Percentiles rank a stretch among this genome's conserved stretches.
These are phyloP conservation scores for Sparassis latifolia DNA, from an alignment of 1,284 basidiomycete genomes.

Conservation along the genomic window DNA sequence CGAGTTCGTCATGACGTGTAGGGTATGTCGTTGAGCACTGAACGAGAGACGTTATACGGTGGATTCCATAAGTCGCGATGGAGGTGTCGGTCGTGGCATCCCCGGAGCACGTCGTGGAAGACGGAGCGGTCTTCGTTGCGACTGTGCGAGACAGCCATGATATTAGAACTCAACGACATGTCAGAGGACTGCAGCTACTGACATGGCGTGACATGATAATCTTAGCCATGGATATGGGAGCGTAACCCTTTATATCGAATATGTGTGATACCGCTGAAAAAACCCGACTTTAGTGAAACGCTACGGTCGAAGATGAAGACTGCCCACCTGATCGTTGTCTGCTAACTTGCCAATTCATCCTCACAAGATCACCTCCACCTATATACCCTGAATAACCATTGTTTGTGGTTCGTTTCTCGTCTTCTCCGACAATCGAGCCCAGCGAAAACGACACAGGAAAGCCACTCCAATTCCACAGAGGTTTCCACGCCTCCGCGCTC, in stretches of 20 bases:
- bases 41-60: slow-evolving; percentile 7
- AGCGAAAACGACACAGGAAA: slow-evolving; percentile 24
- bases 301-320: no score
- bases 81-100: slow-evolving; percentile 18
- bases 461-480: slow-evolving; percentile 25
- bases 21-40: no score
- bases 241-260: slow-evolving; percentile 10
- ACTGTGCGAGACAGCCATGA: slow-evolving; percentile 6
- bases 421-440: slow-evolving; percentile 23
- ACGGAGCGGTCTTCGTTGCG: slow-evolving; percentile 23
- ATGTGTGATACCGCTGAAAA: no score
- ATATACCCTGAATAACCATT: slow-evolving; percentile 14
- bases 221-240: slow-evolving; percentile 30
- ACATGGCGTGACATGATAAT: slow-evolving; percentile 32
- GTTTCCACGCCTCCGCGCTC: slow-evolving; percentile 13
- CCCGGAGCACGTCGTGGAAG: slow-evolving; percentile 20
- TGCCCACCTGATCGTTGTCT: slow-evolving; percentile 16
- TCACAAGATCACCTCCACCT: slow-evolving; percentile 22
- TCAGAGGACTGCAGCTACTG: slow-evolving; percentile 11
- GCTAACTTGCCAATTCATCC: slow-evolving; percentile 25
- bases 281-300: no score
- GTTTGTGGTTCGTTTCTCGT: slow-evolving; percentile 10
- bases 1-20: no score
- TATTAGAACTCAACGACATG: no score
- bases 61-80: slow-evolving; percentile 22